Evolutionary conservation across 164 flowering plant genomes (phyloP), one percentile per base, ranked within the genome.

Genomic region (Vitis labrusca): DNA sequence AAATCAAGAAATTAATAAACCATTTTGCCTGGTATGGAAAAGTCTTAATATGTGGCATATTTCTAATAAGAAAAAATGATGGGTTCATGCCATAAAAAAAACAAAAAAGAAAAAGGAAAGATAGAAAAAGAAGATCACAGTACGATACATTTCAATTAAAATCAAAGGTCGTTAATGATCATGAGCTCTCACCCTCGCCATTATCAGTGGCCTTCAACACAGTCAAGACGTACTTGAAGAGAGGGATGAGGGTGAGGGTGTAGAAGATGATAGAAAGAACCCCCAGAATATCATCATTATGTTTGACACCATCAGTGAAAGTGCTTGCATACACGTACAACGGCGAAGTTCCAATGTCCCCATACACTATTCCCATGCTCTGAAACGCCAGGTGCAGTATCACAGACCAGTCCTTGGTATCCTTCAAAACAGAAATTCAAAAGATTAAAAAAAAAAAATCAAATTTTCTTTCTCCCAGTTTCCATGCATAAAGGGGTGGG

Each of bases 311-410:
- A 15, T 73, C 69, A 14, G 64, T 27, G 53, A 80, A 80, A n/a
- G 79, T 76, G 72, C 79, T 79, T 1, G 76, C 8, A 30, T 63
- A 80, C 2, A 75, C 81, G 48, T 80, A 80, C 3, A 80, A 54
- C 5, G 81, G 81, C 11, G 81, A 80, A 23, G 83, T 80, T 15
- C 83, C 81, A 9, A 77, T 66, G 66, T 80, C 83, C 27, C 83
- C 83, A 52, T 80, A 77, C 6, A 78, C 81, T 14, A 80, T 76
- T 16, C 84, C 79, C 3, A 60, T 23, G 44, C 63, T 60, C 44
- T 60, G 63, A 10, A 23, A 30, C 15, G 63, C 63, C 8, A 60
- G 8, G 15, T 72, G 74, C 64, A 92, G 48, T 29, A 90, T 80
- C 68, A 74, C 83, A 65, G 65, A 37, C 97, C 94, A 86, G 27